A percentile compares a stretch with the other conserved stretches of the same genome.
phyloP scores from a whole-genome alignment of 1,139 yeast genomes.

The Blastobotrys apis region DNA sequence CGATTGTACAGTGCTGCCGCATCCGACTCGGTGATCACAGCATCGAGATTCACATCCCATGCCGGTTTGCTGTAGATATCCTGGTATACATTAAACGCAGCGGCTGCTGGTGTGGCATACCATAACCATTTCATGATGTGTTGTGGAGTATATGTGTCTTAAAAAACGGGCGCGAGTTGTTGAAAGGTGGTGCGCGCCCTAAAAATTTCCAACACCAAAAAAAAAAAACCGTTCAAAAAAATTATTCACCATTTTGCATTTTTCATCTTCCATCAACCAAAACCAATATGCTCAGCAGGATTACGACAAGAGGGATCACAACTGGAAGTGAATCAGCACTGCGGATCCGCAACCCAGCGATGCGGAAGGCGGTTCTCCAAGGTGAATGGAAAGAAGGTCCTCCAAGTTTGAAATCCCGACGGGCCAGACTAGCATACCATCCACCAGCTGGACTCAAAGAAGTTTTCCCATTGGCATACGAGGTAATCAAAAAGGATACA shows the following conservation, averaged over 20 bases:
- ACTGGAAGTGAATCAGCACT: slow-evolving; percentile 4
- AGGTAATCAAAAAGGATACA: slow-evolving; percentile 49
- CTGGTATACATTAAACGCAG: slow-evolving; percentile 8
- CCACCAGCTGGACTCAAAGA: slow-evolving; percentile 68
- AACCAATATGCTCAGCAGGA: not conserved
- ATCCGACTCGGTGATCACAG: not conserved
- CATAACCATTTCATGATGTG: not conserved
- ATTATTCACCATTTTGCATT: slow-evolving; percentile 2
- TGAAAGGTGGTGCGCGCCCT: not conserved
- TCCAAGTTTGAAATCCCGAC: slow-evolving; percentile 43
- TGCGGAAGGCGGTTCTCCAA: slow-evolving; percentile 35
- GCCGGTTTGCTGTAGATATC: slow-evolving; percentile 6
- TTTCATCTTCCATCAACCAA: slow-evolving; percentile 1
- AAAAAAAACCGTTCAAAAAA: no score
- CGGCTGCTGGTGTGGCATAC: not conserved
- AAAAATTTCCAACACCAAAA: not conserved
- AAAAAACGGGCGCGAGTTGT: not conserved
- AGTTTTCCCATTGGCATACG: slow-evolving; percentile 66
- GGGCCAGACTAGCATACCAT: slow-evolving; percentile 50
- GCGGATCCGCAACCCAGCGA: slow-evolving; percentile 30
- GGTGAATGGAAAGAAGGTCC: slow-evolving; percentile 44
- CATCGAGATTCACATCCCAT: not conserved
- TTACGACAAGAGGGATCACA: slow-evolving; percentile 4
- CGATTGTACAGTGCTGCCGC: no score
- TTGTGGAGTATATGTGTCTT: not conserved